Base-by-base conservation (phyloP, 1,284 basidiomycete genomes). In the Ganoderma lingzhi region DNA sequence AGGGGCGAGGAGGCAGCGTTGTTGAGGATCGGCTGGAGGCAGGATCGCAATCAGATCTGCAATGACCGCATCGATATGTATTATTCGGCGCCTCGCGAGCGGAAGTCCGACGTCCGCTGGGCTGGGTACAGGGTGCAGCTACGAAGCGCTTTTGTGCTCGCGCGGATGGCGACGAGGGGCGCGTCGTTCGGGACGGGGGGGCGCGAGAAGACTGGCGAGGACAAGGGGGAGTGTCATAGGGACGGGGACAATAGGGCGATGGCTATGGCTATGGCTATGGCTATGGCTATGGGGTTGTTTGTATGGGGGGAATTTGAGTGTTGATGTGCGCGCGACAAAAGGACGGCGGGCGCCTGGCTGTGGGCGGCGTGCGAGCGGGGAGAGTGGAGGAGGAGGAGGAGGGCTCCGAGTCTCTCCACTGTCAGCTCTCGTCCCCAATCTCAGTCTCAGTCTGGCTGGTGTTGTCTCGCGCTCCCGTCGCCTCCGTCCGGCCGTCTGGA, bases 21-120 rank as follows among this genome's bases (percentile, higher is more conserved):
- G 69, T 61, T 23, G 63, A 53, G 59, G 64, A 68, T 68, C 67
- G 66, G 51, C 55, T 58, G 59, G 41, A 59, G 45, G 23, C 65
- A 60, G 60, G 68, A 73, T 73, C 70, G 72, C 68, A 73, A 73
- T 73, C 72, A 71, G 70, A 73, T 73, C 72, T 73, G 72, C 63
- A 44, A 66, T 66, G 68, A 70, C 66, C 64, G 66, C 68, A 71
- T 73, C 70, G 72, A 73, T 35, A 35, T 35, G 23, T 73, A 62
- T 64, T 51, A 62, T 56, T 62, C 66, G 70, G 64, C 53, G 64
- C 66, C 64, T 62, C 37, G 37, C 62, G 62, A 65, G 42, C 48
- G 48, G 48, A 14, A 5, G 48, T 14, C 65, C 69, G 65, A 66
- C 41, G 39, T 60, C 37, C 8, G 63, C 32, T 39, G 10, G 60